Percentiles rank a stretch among this genome's conserved stretches.
Conservation (phyloP, 169 alveolate species). For the Eimeria brunetti region DNA sequence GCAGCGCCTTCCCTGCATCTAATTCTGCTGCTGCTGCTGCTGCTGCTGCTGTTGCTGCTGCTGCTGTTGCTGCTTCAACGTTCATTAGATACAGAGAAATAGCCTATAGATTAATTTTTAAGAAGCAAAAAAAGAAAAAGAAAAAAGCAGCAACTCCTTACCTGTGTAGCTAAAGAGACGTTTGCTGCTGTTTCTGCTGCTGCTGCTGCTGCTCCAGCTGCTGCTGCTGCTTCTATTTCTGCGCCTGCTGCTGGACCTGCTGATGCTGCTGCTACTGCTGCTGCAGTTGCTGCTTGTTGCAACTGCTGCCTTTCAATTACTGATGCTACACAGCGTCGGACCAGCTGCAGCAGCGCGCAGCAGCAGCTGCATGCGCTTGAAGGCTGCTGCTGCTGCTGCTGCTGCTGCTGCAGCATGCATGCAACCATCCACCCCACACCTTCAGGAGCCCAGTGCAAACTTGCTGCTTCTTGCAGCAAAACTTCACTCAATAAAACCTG, state of each 20-base stretch:
- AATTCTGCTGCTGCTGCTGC: too few relatives aligned
- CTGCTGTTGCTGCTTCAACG: too few relatives aligned
- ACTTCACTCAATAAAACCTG: conserved; percentile 8
- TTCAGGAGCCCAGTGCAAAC: neutral
- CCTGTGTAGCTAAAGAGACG: neutral
- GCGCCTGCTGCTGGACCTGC: too few relatives aligned
- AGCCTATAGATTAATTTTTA: neutral
- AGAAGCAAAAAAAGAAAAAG: neutral
- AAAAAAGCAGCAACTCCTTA: neutral
- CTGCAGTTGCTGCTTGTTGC: too few relatives aligned
- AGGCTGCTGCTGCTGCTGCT: neutral
- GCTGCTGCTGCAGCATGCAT: neutral
- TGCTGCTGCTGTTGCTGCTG: too few relatives aligned
- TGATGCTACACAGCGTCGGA: neutral
- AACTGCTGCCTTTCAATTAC: neutral
- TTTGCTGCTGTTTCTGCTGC: too few relatives aligned
- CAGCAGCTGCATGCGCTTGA: neutral
- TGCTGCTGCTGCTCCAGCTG: too few relatives aligned
- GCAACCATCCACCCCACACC: conserved; percentile 4
- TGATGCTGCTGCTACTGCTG: too few relatives aligned
- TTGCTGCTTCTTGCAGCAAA: neutral
- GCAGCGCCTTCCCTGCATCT: neutral
- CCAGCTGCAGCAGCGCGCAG: neutral
- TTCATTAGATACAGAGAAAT: neutral
- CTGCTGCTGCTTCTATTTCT: neutral